Evolutionary conservation across 768 basidiomycete species (phyloP).

Genomic region (Zangia roseola): DNA sequence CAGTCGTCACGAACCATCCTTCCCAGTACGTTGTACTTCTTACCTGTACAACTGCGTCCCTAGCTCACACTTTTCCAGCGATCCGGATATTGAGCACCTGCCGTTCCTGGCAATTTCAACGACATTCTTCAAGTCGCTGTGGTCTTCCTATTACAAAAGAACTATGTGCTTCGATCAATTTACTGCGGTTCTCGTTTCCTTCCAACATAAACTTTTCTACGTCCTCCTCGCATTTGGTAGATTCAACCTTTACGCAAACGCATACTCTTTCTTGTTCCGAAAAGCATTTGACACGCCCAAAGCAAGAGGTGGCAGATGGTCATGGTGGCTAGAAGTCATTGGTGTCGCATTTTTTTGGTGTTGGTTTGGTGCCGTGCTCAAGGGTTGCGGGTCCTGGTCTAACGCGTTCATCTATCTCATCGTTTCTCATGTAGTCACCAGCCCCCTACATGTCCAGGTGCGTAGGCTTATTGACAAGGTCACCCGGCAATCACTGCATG

Average conservation of each 20-base stretch:
- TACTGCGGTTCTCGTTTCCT: conserved; percentile 58
- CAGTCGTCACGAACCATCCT: conserved; percentile 97
- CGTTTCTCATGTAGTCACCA: conserved; percentile 81
- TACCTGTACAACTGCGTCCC: neutral
- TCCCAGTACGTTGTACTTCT: conserved; percentile 65
- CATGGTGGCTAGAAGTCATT: conserved; percentile 71
- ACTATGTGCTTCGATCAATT: conserved; percentile 76
- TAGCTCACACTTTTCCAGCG: conserved; percentile 42
- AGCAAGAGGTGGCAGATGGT: conserved; percentile 71
- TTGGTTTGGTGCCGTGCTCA: conserved; percentile 79
- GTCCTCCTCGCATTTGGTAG: conserved; percentile 85
- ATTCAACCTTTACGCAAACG: conserved; percentile 91
- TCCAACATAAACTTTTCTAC: conserved; percentile 95
- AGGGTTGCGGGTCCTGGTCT: conserved; percentile 68
- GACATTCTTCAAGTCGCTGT: conserved; percentile 79
- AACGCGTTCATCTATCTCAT: conserved; percentile 72
- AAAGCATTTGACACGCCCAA: conserved; percentile 64
- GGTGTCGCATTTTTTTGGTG: conserved; percentile 83
- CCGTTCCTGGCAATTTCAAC: conserved; percentile 96
- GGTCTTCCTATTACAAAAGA: conserved; percentile 94
- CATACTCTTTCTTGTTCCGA: conserved; percentile 72
- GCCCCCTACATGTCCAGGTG: conserved; percentile 94
- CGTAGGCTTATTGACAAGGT: conserved; percentile 17
- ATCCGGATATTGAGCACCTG: conserved; percentile 83
- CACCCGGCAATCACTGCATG: conserved; percentile 4